Evolutionary conservation across 2,329 filamentous ascomycete genomes (phyloP), one percentile per base, ranked within the genome.

Genomic region (Plenodomus biglobosus): DNA sequence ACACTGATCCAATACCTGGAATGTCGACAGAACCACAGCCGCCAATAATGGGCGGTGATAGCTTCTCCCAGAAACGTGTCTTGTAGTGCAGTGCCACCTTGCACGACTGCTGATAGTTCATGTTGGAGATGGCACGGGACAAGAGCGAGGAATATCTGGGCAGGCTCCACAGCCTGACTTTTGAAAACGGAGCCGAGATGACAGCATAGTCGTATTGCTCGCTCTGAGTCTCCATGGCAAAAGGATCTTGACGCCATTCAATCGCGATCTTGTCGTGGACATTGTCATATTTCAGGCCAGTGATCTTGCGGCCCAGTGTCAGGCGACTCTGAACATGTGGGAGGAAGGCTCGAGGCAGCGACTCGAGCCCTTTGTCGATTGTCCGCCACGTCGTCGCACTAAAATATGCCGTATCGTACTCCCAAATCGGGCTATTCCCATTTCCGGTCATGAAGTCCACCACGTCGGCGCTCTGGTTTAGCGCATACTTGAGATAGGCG

Each of bases 41-140:
- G 11, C 86, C 86, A 50, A 81, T 76, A 64, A 89, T 88, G 4
- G 81, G 79, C 1, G 74, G 66, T 2, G 70, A 65, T 8, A 79
- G 67, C 48, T 81, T 75, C 52, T 82, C 79, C 80, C 80, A 82
- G 71, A 82, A 82, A 1, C 86, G 82, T 0, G 85, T 83, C 48
- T 80, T 75, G 73, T 86, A 90, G 66, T 86, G 84, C 2, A 89
- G 78, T 0, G 85, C 82, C 0, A 89, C 79, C 65, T 82, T 81
- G 63, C 78, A 81, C 1, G 73, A 69, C 19, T 75, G 76, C 19
- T 73, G 62, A 63, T 81, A 81, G 54, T 80, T 79, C 49, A 81
- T 71, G 15, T 69, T 69, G 19, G 56, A 65, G 57, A 81, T 80
- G 5, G 78, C 78, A 10, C 75, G 76, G 35, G 65, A 66, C 24